Base-by-base conservation (phyloP, 495 filamentous ascomycete genomes). In the Neurospora sp. region DNA sequence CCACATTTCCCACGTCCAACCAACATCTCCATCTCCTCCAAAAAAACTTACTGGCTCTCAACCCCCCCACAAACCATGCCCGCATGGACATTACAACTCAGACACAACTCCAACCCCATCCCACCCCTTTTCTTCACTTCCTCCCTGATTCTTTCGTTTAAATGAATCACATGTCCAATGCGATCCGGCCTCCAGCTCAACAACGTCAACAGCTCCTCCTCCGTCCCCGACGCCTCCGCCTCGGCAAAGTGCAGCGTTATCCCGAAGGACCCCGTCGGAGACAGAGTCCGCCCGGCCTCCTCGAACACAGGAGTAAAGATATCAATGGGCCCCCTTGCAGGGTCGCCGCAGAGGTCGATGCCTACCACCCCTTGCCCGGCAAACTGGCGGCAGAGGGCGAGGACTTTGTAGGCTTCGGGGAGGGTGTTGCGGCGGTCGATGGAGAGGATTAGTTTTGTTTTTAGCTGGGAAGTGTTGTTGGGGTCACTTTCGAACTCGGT, bases 231-330 rank as follows among this genome's bases (percentile, higher is more conserved):
- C 10, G 79, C 78, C 16, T 84, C 81, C 1, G 86, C 85, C 79
- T 96, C 93, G 12, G 90, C 93, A 76, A 96, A 96, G 80, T 97
- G 93, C 49, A 96, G 78, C 2, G 93, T 95, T 16, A 93, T 78
- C 2, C 85, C 84, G 2, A 35, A 35, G 27, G 27, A 31, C 27
- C 27, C 27, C 27, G 4, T 35, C 4, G 4, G 35, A 31, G 27
- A 3, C 4, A 35, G 3, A 0, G 79, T 74, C 8, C 76, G 74
- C 73, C 86, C 84, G 7, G 92, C 92, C 39, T 81, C 80, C 1
- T 77, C 76, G 71, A 95, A 91, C 2, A 88, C 86, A 9, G 85
- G 83, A 3, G 81, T 77, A 76, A 91, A 91, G 2, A 85, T 77
- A 0, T 84, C 80, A 69, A 93, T 84, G 39, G 90, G 86, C 14